Conservation (phyloP, 495 filamentous ascomycete genomes). For the Thozetella sp. region DNA sequence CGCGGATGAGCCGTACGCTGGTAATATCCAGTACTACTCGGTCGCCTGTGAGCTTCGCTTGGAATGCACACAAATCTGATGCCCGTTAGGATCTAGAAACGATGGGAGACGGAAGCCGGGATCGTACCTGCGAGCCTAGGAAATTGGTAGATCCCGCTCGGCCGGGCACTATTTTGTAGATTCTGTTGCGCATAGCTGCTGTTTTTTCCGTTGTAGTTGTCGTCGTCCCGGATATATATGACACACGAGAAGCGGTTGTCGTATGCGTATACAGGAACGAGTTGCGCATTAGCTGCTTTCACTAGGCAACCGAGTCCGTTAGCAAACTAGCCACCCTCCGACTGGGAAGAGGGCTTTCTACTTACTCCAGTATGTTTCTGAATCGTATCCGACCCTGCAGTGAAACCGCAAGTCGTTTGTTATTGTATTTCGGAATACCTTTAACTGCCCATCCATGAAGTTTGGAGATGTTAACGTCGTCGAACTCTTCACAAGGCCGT, state of each 20-base stretch:
- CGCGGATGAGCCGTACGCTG: constrained; percentile 24
- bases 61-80: constrained; percentile 29
- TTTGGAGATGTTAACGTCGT: constrained; percentile 18
- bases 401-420: constrained; percentile 29
- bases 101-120: background rate
- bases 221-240: constrained; percentile 30
- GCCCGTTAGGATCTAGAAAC: background rate
- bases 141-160: constrained; percentile 32
- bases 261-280: constrained; percentile 35
- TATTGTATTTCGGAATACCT: constrained; percentile 30
- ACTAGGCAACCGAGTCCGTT: constrained; percentile 11
- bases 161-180: constrained; percentile 9
- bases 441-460: constrained; percentile 26
- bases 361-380: constrained; percentile 36
- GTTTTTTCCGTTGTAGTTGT: constrained; percentile 18
- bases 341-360: background rate
- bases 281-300: constrained; percentile 30
- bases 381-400: constrained; percentile 25
- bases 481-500: constrained; percentile 28
- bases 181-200: constrained; percentile 15
- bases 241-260: constrained; percentile 27
- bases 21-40: constrained; percentile 32
- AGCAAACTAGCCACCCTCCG: background rate
- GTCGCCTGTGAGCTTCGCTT: constrained; percentile 30
- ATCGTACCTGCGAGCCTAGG: constrained; percentile 13